Base-by-base conservation (phyloP, 495 filamentous ascomycete species). In the Podospora pseudoanserina region DNA sequence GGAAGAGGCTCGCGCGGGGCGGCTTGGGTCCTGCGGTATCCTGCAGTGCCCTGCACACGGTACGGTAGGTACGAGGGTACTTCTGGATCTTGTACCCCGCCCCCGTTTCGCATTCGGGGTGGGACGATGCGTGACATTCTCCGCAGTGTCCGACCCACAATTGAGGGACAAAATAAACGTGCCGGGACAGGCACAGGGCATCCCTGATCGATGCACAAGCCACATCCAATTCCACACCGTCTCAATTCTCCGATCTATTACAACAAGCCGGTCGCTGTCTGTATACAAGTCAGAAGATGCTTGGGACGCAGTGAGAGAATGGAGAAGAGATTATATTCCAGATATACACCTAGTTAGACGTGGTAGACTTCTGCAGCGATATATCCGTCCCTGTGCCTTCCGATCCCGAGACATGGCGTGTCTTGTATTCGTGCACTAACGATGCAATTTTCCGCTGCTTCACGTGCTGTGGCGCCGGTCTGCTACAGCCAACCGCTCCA, bases 81-180 rank as follows among this genome's bases (percentile, higher is more conserved):
- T 23, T 55, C 55, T 58, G 61, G 61, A 63, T 63, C 66, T 63
- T 63, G 57, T 49, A 69, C 67, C 67, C 67, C 67, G 61, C 62
- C 67, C 63, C 70, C 70, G 67, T 70, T 72, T 72, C 63, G 67
- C 53, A 69, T 70, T 27, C 62, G 57, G 65, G 62, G 68, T 60
- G 66, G 60, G 59, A 61, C 60, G 70, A 60, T 68, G 67, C 67
- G 61, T 64, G 63, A 69, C 67, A 66, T 69, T 59, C 15, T 49
- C 30, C 30, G 39, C 39, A 26, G 44, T 27, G 9, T 1, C 18
- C 0, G 28, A 32, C 20, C 59, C 61, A 28, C 28, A 20, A 34
- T 63, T 49, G 61, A 32, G 59, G 59, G 59, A 61, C 39, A 49
- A 49, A 49, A 49, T 49, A 49, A 49, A 49, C 39, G 39, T 49